Conservation (phyloP, 1,139 yeast genomes). For the Trichomonascaceae sp. region DNA sequence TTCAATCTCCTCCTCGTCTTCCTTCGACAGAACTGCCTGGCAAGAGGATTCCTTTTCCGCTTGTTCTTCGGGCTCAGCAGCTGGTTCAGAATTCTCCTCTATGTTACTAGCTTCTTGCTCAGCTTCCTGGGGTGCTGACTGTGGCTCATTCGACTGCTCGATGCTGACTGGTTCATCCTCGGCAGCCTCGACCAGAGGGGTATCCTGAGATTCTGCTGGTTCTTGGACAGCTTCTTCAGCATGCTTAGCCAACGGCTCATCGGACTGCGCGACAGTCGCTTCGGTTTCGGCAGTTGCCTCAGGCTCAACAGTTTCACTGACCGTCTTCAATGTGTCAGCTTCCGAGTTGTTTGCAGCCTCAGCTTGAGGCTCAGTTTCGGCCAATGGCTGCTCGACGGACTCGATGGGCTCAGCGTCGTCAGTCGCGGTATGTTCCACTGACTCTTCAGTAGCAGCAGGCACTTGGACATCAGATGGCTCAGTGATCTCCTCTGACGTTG, state of each 20-base stretch:
- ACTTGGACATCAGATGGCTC: not conserved
- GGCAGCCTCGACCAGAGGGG: not conserved
- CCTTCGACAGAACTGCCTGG: too few relatives aligned
- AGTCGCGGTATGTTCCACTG: too few relatives aligned
- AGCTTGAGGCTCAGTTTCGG: too few relatives aligned
- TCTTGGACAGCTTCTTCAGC: conserved; percentile 3
- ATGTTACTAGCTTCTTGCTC: not conserved
- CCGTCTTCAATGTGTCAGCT: too few relatives aligned
- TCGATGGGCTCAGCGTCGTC: not conserved
- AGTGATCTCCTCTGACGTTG: too few relatives aligned
- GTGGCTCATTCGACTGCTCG: conserved; percentile 6
- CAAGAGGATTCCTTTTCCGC: too few relatives aligned
- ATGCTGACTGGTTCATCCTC: conserved; percentile 1
- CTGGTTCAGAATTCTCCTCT: not conserved
- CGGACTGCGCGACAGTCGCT: conserved; percentile 2
- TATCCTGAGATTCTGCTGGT: not conserved
- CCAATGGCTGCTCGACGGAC: not conserved
- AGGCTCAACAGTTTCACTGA: conserved; percentile 1
- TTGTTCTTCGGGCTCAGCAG: conserved; percentile 1
- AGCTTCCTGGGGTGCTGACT: conserved; percentile 3
- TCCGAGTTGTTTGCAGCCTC: too few relatives aligned
- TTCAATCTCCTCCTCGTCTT: conserved; percentile 1
- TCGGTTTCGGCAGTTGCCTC: conserved; percentile 2
- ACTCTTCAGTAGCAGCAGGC: not conserved
- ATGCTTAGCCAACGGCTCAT: conserved; percentile 1